phyloP scores from a whole-genome alignment of 2,329 filamentous ascomycete species.

The Calcarisporium arbuscula region DNA sequence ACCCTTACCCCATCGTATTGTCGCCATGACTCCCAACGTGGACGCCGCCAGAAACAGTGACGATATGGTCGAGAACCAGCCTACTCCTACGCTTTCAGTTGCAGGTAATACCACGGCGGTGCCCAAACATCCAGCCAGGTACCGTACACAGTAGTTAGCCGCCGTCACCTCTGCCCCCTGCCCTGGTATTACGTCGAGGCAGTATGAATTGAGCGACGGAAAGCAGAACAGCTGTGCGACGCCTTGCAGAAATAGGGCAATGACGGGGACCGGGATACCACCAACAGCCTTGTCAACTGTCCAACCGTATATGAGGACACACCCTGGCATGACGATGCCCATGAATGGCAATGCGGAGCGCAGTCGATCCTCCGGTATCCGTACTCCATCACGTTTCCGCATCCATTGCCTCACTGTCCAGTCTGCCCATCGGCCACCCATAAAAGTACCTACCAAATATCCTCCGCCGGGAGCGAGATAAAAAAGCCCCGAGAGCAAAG shows the following conservation, averaged over 20 bases:
- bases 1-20: slow-evolving; percentile 31
- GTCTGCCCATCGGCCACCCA: slow-evolving; percentile 68
- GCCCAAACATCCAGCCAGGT: slow-evolving; percentile 65
- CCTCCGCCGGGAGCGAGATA: slow-evolving; percentile 68
- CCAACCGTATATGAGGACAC: slow-evolving; percentile 59
- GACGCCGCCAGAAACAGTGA: slow-evolving; percentile 29
- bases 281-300: slow-evolving; percentile 42
- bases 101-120: slow-evolving; percentile 69
- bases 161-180: slow-evolving; percentile 68
- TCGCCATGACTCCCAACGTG: slow-evolving; percentile 27
- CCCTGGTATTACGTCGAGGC: slow-evolving; percentile 69
- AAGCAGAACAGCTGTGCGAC: slow-evolving; percentile 71
- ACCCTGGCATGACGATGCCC: slow-evolving; percentile 50
- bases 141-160: slow-evolving; percentile 73
- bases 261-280: slow-evolving; percentile 55
- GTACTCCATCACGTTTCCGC: slow-evolving; percentile 46
- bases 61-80: slow-evolving; percentile 71
- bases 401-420: slow-evolving; percentile 60
- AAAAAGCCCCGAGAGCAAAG: slow-evolving; percentile 63
- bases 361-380: slow-evolving; percentile 63
- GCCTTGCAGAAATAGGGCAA: slow-evolving; percentile 70
- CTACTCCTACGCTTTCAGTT: slow-evolving; percentile 68
- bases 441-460: slow-evolving; percentile 62
- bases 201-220: slow-evolving; percentile 72
- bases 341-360: slow-evolving; percentile 52